A percentile compares a stretch with the other conserved stretches of the same genome.
Conservation (phyloP, 768 basidiomycete species). For the Lactarius indigo region DNA sequence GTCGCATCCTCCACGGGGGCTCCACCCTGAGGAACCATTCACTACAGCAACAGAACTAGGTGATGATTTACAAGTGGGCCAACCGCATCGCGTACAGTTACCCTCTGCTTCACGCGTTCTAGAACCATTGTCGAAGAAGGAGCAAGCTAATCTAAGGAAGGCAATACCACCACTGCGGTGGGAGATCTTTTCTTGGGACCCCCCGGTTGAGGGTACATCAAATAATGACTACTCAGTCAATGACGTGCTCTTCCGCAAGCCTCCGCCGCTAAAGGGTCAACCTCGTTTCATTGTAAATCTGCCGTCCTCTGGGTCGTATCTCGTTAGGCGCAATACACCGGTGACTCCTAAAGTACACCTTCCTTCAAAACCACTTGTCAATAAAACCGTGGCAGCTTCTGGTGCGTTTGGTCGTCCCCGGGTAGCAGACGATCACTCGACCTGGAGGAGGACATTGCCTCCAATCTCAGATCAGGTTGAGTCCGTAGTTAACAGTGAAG, state of each 20-base stretch:
- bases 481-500: conserved; percentile 27
- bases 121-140: conserved; percentile 47
- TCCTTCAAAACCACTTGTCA: conserved; percentile 31
- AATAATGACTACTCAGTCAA: conserved; percentile 60
- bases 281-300: conserved; percentile 37
- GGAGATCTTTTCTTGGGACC: conserved; percentile 69
- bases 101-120: conserved; percentile 43
- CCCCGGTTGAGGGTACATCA: conserved; percentile 63
- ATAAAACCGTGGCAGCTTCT: neutral
- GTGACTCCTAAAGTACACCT: conserved; percentile 39
- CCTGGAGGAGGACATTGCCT: conserved; percentile 38
- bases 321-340: conserved; percentile 13
- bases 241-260: conserved; percentile 57
- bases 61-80: conserved; percentile 24
- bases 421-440: conserved; percentile 35
- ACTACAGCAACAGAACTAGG: conserved; percentile 29
- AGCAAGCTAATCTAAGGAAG: conserved; percentile 43
- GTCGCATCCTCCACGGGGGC: conserved; percentile 3
- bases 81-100: conserved; percentile 40
- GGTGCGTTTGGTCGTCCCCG: conserved; percentile 34
- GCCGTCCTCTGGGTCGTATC: conserved; percentile 30
- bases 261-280: conserved; percentile 34
- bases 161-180: conserved; percentile 42
- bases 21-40: conserved; percentile 17
- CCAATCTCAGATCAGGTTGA: conserved; percentile 27